These are phyloP conservation scores for Scenedesmus sp. DNA, from an alignment of 163 green algal genomes.

Conservation along the genomic window DNA sequence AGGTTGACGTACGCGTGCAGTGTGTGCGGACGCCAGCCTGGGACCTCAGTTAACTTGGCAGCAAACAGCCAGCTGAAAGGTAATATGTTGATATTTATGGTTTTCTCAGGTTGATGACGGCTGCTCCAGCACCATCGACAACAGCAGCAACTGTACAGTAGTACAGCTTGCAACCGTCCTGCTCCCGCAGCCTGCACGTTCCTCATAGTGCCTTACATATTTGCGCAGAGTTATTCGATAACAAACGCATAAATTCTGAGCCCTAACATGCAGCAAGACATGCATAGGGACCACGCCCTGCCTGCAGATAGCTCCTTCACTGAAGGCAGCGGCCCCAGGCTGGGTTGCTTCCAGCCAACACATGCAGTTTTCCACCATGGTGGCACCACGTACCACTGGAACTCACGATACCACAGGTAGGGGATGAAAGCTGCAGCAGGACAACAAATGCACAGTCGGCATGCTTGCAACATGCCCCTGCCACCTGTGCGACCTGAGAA, in stretches of 20 bases:
- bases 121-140: neutral
- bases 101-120: neutral
- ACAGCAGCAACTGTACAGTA: neutral
- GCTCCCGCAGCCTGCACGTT: too few relatives aligned
- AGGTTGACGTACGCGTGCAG: neutral
- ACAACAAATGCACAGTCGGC: neutral
- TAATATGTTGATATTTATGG: neutral
- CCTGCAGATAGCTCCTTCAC: neutral
- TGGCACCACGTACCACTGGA: neutral
- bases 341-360: conserved; percentile 12
- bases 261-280: neutral
- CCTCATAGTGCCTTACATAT: too few relatives aligned
- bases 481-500: neutral
- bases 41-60: neutral
- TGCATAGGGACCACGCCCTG: neutral
- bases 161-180: neutral
- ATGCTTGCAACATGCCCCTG: neutral
- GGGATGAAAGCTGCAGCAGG: neutral
- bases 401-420: conserved; percentile 18
- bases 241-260: too few relatives aligned
- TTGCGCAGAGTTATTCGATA: too few relatives aligned
- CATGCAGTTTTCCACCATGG: neutral
- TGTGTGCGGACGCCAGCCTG: neutral
- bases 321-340: neutral
- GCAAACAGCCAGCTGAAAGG: neutral